Base-by-base conservation (phyloP, 495 filamentous ascomycete species). In the Cryomyces minteri region DNA sequence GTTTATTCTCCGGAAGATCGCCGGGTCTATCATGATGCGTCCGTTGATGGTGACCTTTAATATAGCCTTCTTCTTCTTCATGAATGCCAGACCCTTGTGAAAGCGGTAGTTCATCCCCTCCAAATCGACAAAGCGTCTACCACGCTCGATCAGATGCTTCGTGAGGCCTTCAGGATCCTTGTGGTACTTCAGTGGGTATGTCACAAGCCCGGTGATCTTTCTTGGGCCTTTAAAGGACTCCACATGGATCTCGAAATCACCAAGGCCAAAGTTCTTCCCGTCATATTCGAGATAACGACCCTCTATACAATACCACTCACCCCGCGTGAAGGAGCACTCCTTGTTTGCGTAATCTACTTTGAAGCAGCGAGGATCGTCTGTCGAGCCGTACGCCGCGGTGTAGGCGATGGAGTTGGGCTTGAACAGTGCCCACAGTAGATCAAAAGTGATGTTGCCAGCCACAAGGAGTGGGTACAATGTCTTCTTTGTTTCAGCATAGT, bases 31-130 rank as follows among this genome's bases (percentile, higher is more conserved):
- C 88, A 94, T 94, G 49, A 94, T 76, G 41, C 88, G 77, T 31
- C 84, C 82, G 51, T 93, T 92, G 64, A 92, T 81, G 48, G 87
- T 87, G 64, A 93, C 76, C 59, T 90, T 93, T 60, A 78, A 68
- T 29, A 92, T 68, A 40, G 71, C 61, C 48, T 77, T 74, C 67
- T 84, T 84, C 62, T 82, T 85, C 67, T 90, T 88, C 62, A 74
- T 72, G 58, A 84, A 94, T 0, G 81, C 88, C 67, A 82, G 66
- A 25, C 79, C 88, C 44, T 88, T 79, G 61, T 87, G 81, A 58
- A 74, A 80, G 50, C 78, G 80, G 62, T 93, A 93, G 53, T 88
- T 79, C 70, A 88, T 84, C 18, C 88, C 86, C 46, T 77, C 68
- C 33, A 94, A 62, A 0, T 70, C 58, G 4, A 90, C 79, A 54